A percentile compares a stretch with the other conserved stretches of the same genome.
phyloP scores from a whole-genome alignment of 495 filamentous ascomycete genomes.

The Hyaloscypha variabilis region DNA sequence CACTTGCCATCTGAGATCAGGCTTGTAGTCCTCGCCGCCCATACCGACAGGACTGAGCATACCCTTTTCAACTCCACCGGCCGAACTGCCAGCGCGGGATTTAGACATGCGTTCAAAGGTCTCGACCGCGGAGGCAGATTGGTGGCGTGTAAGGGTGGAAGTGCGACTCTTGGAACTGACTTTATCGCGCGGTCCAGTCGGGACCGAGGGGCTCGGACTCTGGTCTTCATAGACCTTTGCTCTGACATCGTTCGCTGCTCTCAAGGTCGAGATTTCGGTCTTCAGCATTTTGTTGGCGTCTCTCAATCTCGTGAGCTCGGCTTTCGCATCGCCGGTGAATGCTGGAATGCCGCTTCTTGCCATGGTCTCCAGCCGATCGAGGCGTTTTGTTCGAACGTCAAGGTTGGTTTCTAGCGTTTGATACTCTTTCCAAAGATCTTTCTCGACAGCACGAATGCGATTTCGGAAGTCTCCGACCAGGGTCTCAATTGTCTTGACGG shows the following conservation, averaged over 20 bases:
- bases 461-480: constrained; percentile 80
- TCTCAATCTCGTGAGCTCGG: constrained; percentile 70
- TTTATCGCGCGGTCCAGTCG: constrained; percentile 46
- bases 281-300: constrained; percentile 82
- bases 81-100: constrained; percentile 13
- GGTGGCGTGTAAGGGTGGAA: constrained; percentile 26
- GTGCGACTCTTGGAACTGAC: constrained; percentile 18
- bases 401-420: constrained; percentile 81
- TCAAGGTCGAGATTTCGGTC: constrained; percentile 77
- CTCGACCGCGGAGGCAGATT: constrained; percentile 28
- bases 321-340: constrained; percentile 41
- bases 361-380: constrained; percentile 84
- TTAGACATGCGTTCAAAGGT: constrained; percentile 16
- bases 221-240: constrained; percentile 29
- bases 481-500: constrained; percentile 84
- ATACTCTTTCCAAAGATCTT: constrained; percentile 88
- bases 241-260: constrained; percentile 43
- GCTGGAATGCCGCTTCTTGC: constrained; percentile 54
- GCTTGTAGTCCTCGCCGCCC: constrained; percentile 27
- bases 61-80: constrained; percentile 5
- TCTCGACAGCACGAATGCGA: constrained; percentile 81
- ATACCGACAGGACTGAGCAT: not conserved
- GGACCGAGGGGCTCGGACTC: constrained; percentile 49
- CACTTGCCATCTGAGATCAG: constrained; percentile 79
- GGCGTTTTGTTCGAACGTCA: constrained; percentile 74